Evolutionary conservation across 768 basidiomycete species (phyloP).

Genomic region (Lactarius pseudohatsudake): DNA sequence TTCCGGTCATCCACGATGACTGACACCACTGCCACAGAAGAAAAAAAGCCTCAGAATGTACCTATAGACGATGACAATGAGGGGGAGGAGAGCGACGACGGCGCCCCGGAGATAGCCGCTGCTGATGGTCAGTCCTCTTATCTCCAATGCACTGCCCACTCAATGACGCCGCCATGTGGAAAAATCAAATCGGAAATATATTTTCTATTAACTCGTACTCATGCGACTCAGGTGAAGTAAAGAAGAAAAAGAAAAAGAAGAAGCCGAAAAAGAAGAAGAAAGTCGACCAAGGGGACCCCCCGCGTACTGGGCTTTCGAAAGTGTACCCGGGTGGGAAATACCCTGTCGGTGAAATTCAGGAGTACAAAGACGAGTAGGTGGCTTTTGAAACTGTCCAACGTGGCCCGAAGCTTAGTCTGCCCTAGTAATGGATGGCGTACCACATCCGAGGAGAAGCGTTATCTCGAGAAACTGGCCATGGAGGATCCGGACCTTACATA

Average conservation of each 20-base stretch:
- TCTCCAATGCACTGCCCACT: not conserved
- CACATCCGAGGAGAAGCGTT: constrained; percentile 87
- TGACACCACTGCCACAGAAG: constrained; percentile 18
- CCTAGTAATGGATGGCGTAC: constrained; percentile 84
- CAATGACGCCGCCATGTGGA: not conserved
- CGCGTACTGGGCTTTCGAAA: constrained; percentile 83
- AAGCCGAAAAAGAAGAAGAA: constrained; percentile 86
- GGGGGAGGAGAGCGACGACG: constrained; percentile 38
- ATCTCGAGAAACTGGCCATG: constrained; percentile 72
- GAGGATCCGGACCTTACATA: constrained; percentile 87
- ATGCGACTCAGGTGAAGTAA: constrained; percentile 44
- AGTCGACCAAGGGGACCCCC: constrained; percentile 84
- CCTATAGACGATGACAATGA: constrained; percentile 30
- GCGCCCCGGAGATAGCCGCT: constrained; percentile 31
- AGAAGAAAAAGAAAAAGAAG: constrained; percentile 94
- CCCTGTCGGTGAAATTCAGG: constrained; percentile 88
- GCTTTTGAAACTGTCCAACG: not conserved
- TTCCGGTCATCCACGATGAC: constrained; percentile 19
- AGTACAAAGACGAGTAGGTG: constrained; percentile 91
- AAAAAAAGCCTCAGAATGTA: constrained; percentile 25
- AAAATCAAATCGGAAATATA: not conserved
- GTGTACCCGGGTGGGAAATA: constrained; percentile 84
- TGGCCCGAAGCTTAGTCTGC: not conserved
- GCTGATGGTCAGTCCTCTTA: constrained; percentile 36
- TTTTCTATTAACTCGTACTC: not conserved